These are phyloP conservation scores for Penicillium palitans DNA, from an alignment of 2,329 filamentous ascomycete species.

Conservation along the genomic window DNA sequence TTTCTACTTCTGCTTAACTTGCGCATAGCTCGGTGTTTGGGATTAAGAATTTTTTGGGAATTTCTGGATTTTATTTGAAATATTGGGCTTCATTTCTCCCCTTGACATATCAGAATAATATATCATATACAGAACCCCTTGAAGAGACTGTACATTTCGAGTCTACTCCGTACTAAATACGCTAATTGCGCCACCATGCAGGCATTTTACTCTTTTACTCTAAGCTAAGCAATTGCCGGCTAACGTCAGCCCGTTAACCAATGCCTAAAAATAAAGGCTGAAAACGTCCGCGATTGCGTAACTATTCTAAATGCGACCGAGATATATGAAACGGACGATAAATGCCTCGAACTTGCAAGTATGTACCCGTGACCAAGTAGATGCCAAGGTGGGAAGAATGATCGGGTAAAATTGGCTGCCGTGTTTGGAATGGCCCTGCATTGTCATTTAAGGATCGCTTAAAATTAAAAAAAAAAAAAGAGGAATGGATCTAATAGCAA, in stretches of 20 bases:
- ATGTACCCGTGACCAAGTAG: neutral
- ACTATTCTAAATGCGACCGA: conserved; percentile 3
- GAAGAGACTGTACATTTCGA: neutral
- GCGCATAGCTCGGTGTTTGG: conserved; percentile 26
- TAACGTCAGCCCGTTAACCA: conserved; percentile 5
- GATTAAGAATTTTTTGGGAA: neutral
- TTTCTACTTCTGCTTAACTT: conserved; percentile 1
- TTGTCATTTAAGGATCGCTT: neutral
- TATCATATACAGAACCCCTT: conserved; percentile 7
- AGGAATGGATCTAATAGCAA: no score
- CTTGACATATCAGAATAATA: conserved; percentile 8
- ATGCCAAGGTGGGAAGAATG: neutral
- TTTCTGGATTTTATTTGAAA: neutral
- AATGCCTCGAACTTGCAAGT: neutral
- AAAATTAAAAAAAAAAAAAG: no score
- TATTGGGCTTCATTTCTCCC: neutral
- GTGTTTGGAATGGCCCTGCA: neutral
- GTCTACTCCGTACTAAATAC: neutral
- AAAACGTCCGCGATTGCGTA: neutral
- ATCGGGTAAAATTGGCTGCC: neutral
- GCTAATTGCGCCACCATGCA: conserved; percentile 13
- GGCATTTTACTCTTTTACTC: neutral
- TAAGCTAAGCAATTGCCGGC: conserved; percentile 12
- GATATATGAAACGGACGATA: conserved; percentile 1
- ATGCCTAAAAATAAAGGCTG: conserved; percentile 7